Percentiles rank a stretch among this genome's conserved stretches.
Evolutionary conservation across 192 early-diverging fungal species (phyloP).

Genomic region (Phycomyces nitens): DNA sequence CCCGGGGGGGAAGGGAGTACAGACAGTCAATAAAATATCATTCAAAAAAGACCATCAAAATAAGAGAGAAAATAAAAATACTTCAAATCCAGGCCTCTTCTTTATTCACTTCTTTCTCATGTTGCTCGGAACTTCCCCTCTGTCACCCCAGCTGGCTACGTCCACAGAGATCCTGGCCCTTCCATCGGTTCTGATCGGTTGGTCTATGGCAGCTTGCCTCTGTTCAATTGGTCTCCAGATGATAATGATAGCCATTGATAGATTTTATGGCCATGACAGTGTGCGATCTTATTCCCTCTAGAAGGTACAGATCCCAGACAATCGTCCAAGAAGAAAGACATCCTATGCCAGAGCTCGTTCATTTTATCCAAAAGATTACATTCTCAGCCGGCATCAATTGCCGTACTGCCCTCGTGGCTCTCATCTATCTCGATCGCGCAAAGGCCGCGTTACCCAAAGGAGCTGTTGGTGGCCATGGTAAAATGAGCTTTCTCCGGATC

Average conservation of each 20-base stretch:
- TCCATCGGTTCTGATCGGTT: slow-evolving; percentile 13
- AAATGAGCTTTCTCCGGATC: too few species aligned
- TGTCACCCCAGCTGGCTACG: background rate
- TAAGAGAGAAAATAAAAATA: too few species aligned
- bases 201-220: background rate
- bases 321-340: background rate
- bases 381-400: slow-evolving; percentile 19
- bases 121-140: background rate
- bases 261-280: slow-evolving; percentile 20
- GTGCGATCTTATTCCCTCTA: slow-evolving; percentile 13
- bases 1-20: too few species aligned
- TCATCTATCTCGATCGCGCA: slow-evolving; percentile 27
- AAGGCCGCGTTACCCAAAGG: slow-evolving; percentile 27
- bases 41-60: too few species aligned
- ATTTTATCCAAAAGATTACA: slow-evolving; percentile 34
- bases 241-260: background rate
- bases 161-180: background rate
- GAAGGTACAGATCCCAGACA: background rate
- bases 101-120: background rate
- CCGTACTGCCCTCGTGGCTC: slow-evolving; percentile 17
- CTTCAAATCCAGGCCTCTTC: too few species aligned
- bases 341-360: slow-evolving; percentile 25
- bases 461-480: slow-evolving; percentile 27
- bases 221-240: background rate
- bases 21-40: too few species aligned